Percentiles rank a stretch among this genome's conserved stretches.
phyloP scores from a whole-genome alignment of 208 protist species.

The Trypanosoma platydactyli region DNA sequence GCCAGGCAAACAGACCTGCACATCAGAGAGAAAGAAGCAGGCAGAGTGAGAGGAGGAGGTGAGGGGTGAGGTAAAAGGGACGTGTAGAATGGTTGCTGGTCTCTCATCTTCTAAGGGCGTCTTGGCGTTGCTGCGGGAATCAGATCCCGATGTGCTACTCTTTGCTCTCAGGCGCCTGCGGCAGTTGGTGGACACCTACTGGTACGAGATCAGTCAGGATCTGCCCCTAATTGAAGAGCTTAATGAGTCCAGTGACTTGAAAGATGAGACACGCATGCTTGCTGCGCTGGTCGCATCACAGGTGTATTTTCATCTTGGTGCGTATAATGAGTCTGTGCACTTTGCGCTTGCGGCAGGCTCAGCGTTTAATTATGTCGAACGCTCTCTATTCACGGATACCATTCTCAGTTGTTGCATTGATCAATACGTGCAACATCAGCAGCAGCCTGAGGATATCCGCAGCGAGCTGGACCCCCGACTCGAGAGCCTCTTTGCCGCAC shows the following conservation, averaged over 20 bases:
- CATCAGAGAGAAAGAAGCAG: no score
- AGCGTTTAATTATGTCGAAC: conserved; percentile 91
- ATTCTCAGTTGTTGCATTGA: conserved; percentile 95
- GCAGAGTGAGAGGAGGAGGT: no score
- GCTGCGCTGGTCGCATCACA: conserved; percentile 94
- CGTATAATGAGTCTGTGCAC: conserved; percentile 93
- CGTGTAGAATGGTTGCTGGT: conserved; percentile 37
- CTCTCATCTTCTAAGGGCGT: conserved; percentile 83
- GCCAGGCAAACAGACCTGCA: no score
- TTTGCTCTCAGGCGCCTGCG: conserved; percentile 78
- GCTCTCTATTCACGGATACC: conserved; percentile 85
- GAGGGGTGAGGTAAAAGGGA: no score
- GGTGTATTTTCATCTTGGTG: conserved; percentile 98
- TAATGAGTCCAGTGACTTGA: conserved; percentile 51
- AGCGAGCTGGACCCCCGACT: conserved; percentile 73
- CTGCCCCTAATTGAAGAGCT: conserved; percentile 86
- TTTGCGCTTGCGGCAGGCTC: conserved; percentile 95
- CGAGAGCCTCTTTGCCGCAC: conserved; percentile 73
- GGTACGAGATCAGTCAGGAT: conserved; percentile 85
- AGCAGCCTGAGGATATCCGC: conserved; percentile 36
- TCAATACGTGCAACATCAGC: conserved; percentile 88
- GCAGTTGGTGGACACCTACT: conserved; percentile 86
- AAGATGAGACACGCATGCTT: conserved; percentile 60
- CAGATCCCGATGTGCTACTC: conserved; percentile 62
- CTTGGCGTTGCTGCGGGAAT: conserved; percentile 76